Percentiles rank a stretch among this genome's conserved stretches.
These are phyloP conservation scores for Neurospora sp. DNA, from an alignment of 495 filamentous ascomycete species.

Conservation along the genomic window DNA sequence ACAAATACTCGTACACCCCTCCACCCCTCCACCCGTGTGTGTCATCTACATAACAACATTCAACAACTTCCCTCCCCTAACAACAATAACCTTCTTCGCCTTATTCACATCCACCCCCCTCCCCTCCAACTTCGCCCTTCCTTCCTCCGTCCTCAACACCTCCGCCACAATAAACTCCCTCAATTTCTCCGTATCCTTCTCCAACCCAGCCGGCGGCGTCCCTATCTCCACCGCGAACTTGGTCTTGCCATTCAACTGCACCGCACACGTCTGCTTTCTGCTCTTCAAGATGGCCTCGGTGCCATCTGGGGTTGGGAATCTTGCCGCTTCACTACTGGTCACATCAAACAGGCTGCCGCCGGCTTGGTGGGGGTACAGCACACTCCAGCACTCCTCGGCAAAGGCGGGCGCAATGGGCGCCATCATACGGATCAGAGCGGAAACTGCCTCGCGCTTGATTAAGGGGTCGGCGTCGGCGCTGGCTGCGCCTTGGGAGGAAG, in stretches of 20 bases:
- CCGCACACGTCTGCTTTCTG: slow-evolving; percentile 40
- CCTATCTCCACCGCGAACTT: slow-evolving; percentile 53
- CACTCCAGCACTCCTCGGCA: slow-evolving; percentile 69
- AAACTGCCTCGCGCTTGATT: slow-evolving; percentile 25
- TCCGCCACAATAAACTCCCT: slow-evolving; percentile 50
- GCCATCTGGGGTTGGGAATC: slow-evolving; percentile 47
- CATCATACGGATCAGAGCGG: slow-evolving; percentile 54
- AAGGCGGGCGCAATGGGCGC: slow-evolving; percentile 71
- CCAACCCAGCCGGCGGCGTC: slow-evolving; percentile 20
- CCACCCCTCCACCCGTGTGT: no score
- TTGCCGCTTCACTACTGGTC: slow-evolving; percentile 4
- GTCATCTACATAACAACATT: slow-evolving; percentile 44
- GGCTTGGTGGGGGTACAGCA: slow-evolving; percentile 8
- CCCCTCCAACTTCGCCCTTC: slow-evolving; percentile 39
- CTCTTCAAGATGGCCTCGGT: slow-evolving; percentile 30
- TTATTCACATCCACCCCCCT: slow-evolving; percentile 24
- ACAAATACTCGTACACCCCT: no score
- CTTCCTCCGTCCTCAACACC: slow-evolving; percentile 27
- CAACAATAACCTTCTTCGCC: slow-evolving; percentile 41
- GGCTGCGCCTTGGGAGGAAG: no score
- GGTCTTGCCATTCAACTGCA: slow-evolving; percentile 70
- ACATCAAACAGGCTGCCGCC: slow-evolving; percentile 31
- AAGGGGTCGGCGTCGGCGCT: slow-evolving; percentile 4
- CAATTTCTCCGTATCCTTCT: slow-evolving; percentile 19
- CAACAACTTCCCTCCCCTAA: slow-evolving; percentile 42